Evolutionary conservation across 495 filamentous ascomycete genomes (phyloP), one percentile per base, ranked within the genome.

Genomic region (Penicillium turbatum): DNA sequence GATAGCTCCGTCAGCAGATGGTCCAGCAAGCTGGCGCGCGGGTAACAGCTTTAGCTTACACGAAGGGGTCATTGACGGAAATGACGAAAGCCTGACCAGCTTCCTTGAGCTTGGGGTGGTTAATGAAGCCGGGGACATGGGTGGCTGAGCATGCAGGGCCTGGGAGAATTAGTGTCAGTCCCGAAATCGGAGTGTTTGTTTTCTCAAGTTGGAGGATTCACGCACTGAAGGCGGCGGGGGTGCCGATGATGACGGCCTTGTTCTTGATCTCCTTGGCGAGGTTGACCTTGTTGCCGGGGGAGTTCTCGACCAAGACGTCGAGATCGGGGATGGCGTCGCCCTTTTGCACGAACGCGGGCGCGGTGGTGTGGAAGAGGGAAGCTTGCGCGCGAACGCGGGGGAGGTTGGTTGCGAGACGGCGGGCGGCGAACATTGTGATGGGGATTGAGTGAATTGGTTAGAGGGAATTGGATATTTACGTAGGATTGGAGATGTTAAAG

Each of bases 51-150:
- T 1, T 34, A 5, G 15, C 87, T 75, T 81, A 95, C 84, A 97
- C 93, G 71, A 97, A 97, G 26, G 91, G 82, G 68, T 98, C 93
- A 72, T 98, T 98, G 67, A 97, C 90, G 21, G 85, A 79, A 45
- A 98, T 85, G 24, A 97, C 90, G 56, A 92, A 95, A 36, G 92
- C 86, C 42, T 82, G 65, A 44, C 92, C 89, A 11, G 86, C 89
- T 44, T 83, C 77, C 74, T 84, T 86, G 40, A 88, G 74, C 69
- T 83, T 81, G 35, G 83, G 79, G 64, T 86, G 85, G 59, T 82
- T 82, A 68, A 95, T 85, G 66, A 89, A 97, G 29, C 89, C 84
- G 5, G 89, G 90, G 41, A 95, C 77, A 63, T 96, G 90, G 46
- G 75, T 82, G 54, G 81, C 75, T 17, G 88, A 92, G 80, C 92